These are phyloP conservation scores for Jacaranda mimosifolia DNA, from an alignment of 257 asterid genomes.

Conservation along the genomic window DNA sequence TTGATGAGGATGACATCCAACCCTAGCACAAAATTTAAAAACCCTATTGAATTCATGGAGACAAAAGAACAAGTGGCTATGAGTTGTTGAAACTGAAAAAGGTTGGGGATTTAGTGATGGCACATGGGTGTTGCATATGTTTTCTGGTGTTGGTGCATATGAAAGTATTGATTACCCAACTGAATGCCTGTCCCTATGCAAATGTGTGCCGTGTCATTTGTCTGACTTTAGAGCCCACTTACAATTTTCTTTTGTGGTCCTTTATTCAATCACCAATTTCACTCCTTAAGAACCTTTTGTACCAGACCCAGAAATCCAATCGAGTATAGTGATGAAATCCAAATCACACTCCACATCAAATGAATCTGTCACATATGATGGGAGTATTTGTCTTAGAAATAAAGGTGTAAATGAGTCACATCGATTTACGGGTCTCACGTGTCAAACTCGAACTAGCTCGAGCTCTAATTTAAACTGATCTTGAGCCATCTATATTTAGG, in stretches of 20 bases:
- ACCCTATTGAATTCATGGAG: not conserved
- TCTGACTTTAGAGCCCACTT: constrained; percentile 34
- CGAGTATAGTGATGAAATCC: constrained; percentile 38
- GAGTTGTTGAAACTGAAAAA: constrained; percentile 6
- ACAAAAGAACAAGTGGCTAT: not conserved
- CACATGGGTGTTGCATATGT: constrained; percentile 46
- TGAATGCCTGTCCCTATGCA: constrained; percentile 29
- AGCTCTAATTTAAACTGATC: not conserved
- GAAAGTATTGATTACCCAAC: constrained; percentile 30
- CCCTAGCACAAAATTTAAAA: not conserved
- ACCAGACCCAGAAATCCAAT: constrained; percentile 35
- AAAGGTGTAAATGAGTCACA: no score
- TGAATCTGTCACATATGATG: constrained; percentile 17
- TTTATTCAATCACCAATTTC: constrained; percentile 30
- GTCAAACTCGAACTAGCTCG: no score
- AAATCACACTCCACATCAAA: constrained; percentile 30
- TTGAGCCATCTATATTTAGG: no score
- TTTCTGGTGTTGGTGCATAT: constrained; percentile 44
- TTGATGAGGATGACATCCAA: not conserved
- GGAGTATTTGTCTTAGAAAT: not conserved
- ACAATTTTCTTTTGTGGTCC: constrained; percentile 21
- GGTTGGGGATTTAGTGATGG: constrained; percentile 28
- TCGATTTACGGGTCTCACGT: no score
- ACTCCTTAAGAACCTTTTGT: constrained; percentile 5
- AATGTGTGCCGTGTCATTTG: constrained; percentile 38